Evolutionary conservation across 2,329 filamentous ascomycete genomes (phyloP), one percentile per base, ranked within the genome.

Genomic region (Monosporascus sp.): DNA sequence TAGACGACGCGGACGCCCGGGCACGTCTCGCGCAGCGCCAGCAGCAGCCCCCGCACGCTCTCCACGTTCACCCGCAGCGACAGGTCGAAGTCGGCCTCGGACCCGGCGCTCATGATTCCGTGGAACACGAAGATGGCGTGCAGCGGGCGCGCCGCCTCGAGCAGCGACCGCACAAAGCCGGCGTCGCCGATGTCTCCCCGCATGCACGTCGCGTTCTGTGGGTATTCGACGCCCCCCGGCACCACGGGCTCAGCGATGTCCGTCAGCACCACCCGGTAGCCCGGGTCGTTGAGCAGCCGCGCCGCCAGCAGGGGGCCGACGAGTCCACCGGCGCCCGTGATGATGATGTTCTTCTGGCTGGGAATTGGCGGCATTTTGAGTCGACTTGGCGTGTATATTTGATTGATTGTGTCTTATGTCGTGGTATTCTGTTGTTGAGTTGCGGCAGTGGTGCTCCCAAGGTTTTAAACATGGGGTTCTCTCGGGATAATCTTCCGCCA

Each of bases 41-140:
- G 51, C 5, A 86, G 71, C 2, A 85, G 61, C 41, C 71, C 69
- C 24, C 81, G 76, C 14, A 83, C 81, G 41, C 79, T 81, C 59
- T 86, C 79, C 48, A 86, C 74, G 65, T 87, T 86, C 50, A 86
- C 82, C 41, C 71, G 73, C 56, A 84, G 73, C 2, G 81, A 82
- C 1, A 84, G 71, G 49, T 82, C 79, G 57, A 81, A 82, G 68
- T 85, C 77, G 43, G 80, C 79, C 68, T 86, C 83, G 17, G 82
- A 80, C 6, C 82, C 82, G 14, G 79, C 78, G 0, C 83, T 86
- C 84, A 87, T 86, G 73, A 86, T 84, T 57, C 84, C 84, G 67
- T 87, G 84, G 66, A 87, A 81, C 61, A 84, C 73, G 69, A 83
- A 86, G 54, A 80, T 74, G 47, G 79, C 78, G 55, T 77, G 72